phyloP scores from a whole-genome alignment of 768 basidiomycete genomes.

The Leccinum aurantiacum region DNA sequence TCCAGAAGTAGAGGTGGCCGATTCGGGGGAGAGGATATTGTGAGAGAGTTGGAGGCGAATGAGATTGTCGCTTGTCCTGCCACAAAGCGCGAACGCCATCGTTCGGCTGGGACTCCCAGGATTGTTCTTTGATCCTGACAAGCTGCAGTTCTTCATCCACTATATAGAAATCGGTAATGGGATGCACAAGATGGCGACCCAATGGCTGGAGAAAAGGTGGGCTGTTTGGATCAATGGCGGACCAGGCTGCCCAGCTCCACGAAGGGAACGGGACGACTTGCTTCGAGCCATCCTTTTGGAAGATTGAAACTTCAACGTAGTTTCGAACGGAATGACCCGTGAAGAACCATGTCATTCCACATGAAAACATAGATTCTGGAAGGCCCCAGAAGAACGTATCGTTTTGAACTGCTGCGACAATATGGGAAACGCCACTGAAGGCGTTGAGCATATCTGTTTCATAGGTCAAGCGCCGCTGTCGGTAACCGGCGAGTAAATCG shows the following conservation, averaged over 20 bases:
- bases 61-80: neutral
- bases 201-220: neutral
- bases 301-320: neutral
- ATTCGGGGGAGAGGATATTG: neutral
- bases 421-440: constrained; percentile 16
- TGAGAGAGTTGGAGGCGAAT: neutral
- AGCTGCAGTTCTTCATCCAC: constrained; percentile 1
- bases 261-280: constrained; percentile 14
- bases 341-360: constrained; percentile 9
- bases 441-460: constrained; percentile 19
- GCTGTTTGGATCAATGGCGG: neutral
- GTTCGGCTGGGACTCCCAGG: neutral
- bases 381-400: constrained; percentile 18
- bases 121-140: constrained; percentile 1
- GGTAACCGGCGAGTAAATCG: constrained; percentile 4
- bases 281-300: constrained; percentile 6
- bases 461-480: constrained; percentile 12
- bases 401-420: constrained; percentile 8
- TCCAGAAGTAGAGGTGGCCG: constrained; percentile 20
- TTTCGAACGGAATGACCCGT: constrained; percentile 5
- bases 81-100: neutral
- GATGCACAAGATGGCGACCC: neutral
- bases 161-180: constrained; percentile 9
- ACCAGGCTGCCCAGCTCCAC: constrained; percentile 21
- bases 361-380: constrained; percentile 17